Base-by-base conservation (phyloP, 164 flowering plant genomes). In the Tetracentron sinense region DNA sequence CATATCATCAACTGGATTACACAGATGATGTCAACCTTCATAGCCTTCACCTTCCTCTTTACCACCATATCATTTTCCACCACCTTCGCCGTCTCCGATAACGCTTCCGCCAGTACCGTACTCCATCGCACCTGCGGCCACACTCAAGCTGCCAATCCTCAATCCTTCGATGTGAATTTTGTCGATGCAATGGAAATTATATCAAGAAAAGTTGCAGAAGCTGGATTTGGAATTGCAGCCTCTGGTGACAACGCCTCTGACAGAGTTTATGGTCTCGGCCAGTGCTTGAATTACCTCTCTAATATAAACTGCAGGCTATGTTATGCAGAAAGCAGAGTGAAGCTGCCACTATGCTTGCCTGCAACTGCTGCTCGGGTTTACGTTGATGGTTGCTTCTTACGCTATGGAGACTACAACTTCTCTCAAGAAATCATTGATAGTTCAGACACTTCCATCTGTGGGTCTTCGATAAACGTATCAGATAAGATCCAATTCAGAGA, bases 301-400 rank as follows among this genome's bases (percentile, higher is more conserved):
- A 30, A 60, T 28, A 25, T 57, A 3, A 60, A 54, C 44, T 54
- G 64, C 28, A 31, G 44, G 52, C 60, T 67, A 2, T 62, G 65
- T 31, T 55, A 46, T 31, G 61, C 56, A 7, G 16, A 44, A 23
- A 25, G 53, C 50, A 54, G 66, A 48, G 61, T 56, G 42, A 61
- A 59, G n/a, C 58, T 66, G 22, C 69, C 69, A 12, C 27, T 23
- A 8, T 66, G 69, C 47, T 48, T 66, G 4, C 69, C 63, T 27
- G 20, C 57, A 11, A 47, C 56, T 25, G 27, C 14, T 10, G 58
- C 29, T 14, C 26, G 63, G 14, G 52, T 66, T 20, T 58, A 31
- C 51, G 49, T 66, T n/a, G 58, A 66, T 22, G 63, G 58, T 11
- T 66, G 69, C 63, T 66, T 66, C 63, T 59, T 58, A n/a, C 27